Percentiles rank a stretch among this genome's conserved stretches.
Conservation (phyloP, 1,284 basidiomycete species). For the Trichosporon ovoides region DNA sequence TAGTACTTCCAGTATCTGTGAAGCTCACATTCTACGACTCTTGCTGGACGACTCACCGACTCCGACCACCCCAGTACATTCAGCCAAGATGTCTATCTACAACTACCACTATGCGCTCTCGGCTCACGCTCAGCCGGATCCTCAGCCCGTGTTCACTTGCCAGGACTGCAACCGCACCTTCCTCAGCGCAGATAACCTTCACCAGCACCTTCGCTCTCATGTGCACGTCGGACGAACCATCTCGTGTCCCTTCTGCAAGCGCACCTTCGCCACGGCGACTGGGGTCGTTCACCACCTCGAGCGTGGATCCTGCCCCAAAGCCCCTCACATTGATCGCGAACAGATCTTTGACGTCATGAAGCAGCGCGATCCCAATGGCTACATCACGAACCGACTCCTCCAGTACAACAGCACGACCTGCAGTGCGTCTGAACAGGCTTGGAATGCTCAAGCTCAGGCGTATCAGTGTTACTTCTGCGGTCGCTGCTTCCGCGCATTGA, state of each 20-base stretch:
- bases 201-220: background rate
- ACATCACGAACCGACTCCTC: slow-evolving; percentile 9
- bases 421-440: background rate
- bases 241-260: background rate
- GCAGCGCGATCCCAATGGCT: slow-evolving; percentile 5
- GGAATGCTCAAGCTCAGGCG: background rate
- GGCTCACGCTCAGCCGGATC: no score
- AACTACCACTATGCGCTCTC: no score
- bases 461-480: slow-evolving; percentile 1
- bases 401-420: background rate
- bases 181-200: background rate
- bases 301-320: background rate
- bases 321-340: slow-evolving; percentile 4
- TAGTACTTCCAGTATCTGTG: no score
- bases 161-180: background rate
- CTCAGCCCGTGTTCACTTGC: no score
- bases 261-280: slow-evolving; percentile 5
- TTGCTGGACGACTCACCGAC: no score
- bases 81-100: no score
- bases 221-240: background rate
- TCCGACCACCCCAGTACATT: no score
- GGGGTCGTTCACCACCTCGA: slow-evolving; percentile 16
- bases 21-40: no score
- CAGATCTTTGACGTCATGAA: slow-evolving; percentile 6
- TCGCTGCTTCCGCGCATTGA: background rate